Percentiles rank a stretch among this genome's conserved stretches.
Conservation (phyloP, 768 basidiomycete genomes). For the Crucibulum laeve region DNA sequence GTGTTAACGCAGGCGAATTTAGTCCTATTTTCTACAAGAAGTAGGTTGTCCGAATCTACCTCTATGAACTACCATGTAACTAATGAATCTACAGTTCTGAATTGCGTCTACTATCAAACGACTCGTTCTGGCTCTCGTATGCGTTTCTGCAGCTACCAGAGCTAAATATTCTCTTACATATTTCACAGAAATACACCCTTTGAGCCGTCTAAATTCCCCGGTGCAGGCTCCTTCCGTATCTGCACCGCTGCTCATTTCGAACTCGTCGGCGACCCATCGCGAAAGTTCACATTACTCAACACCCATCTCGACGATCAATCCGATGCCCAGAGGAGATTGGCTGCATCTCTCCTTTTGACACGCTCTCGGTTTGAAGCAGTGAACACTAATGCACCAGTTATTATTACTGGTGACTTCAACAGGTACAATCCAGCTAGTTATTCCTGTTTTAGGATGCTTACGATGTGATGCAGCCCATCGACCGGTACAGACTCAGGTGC, state of each 20-base stretch:
- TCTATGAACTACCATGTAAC: too few relatives aligned
- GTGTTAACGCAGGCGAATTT: constrained; percentile 51
- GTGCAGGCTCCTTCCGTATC: constrained; percentile 44
- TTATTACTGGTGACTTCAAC: constrained; percentile 55
- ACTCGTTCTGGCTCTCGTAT: constrained; percentile 56
- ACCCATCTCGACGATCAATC: constrained; percentile 53
- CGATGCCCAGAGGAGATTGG: constrained; percentile 45
- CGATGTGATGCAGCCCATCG: constrained; percentile 25
- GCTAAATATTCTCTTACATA: not conserved
- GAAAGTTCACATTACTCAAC: constrained; percentile 40
- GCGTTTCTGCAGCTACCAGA: constrained; percentile 10
- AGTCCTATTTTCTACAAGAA: constrained; percentile 59
- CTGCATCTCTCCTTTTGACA: constrained; percentile 45
- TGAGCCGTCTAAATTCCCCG: constrained; percentile 43
- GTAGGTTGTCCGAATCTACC: too few relatives aligned
- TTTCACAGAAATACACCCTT: constrained; percentile 37
- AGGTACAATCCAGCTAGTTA: constrained; percentile 15
- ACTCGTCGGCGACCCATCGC: constrained; percentile 9
- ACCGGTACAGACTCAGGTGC: constrained; percentile 42
- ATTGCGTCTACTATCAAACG: constrained; percentile 32
- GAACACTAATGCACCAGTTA: constrained; percentile 31
- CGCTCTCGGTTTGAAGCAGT: constrained; percentile 46
- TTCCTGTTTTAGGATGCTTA: not conserved
- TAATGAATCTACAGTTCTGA: too few relatives aligned
- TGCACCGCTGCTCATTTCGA: constrained; percentile 42